Percentiles rank a stretch among this genome's conserved stretches.
Conservation (phyloP, 83 land plant genomes). For the Diphasiastrum complanatum region DNA sequence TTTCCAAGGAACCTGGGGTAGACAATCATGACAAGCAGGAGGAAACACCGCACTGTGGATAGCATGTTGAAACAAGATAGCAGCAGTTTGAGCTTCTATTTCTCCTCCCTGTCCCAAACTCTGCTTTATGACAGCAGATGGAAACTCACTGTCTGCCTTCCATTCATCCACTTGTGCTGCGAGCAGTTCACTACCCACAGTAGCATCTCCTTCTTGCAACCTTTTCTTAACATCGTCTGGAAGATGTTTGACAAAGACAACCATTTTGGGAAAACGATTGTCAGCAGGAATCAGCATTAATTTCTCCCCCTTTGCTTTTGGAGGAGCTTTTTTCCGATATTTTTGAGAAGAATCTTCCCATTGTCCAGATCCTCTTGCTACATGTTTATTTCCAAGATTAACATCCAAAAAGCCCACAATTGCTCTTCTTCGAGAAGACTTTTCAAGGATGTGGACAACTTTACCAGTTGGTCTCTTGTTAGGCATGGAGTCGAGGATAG, state of each 20-base stretch:
- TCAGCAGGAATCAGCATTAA: conserved; percentile 57
- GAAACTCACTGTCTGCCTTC: conserved; percentile 49
- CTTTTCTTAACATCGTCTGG: conserved; percentile 52
- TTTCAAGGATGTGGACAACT: conserved; percentile 61
- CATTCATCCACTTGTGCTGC: conserved; percentile 68
- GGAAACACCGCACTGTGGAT: conserved; percentile 54
- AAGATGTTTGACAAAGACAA: conserved; percentile 39
- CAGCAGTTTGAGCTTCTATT: conserved; percentile 62
- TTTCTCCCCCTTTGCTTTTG: conserved; percentile 11
- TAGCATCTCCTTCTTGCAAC: conserved; percentile 47
- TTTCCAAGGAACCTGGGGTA: conserved; percentile 68
- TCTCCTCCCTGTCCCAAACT: conserved; percentile 73
- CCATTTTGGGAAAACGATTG: conserved; percentile 66
- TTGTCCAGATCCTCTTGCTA: conserved; percentile 4
- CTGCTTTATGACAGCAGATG: conserved; percentile 51
- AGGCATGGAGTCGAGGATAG: conserved; percentile 38
- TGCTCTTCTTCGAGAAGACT: conserved; percentile 56
- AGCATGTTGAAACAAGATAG: conserved; percentile 76
- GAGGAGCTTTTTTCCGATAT: neutral
- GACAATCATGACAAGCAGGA: conserved; percentile 49
- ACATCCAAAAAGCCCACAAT: conserved; percentile 71
- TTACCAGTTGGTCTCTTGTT: conserved; percentile 80
- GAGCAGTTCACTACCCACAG: conserved; percentile 60
- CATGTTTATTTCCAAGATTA: conserved; percentile 31
- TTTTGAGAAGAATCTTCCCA: conserved; percentile 19